Evolutionary conservation across 1,284 basidiomycete species (phyloP).

Genomic region (Sporisorium graminicola): DNA sequence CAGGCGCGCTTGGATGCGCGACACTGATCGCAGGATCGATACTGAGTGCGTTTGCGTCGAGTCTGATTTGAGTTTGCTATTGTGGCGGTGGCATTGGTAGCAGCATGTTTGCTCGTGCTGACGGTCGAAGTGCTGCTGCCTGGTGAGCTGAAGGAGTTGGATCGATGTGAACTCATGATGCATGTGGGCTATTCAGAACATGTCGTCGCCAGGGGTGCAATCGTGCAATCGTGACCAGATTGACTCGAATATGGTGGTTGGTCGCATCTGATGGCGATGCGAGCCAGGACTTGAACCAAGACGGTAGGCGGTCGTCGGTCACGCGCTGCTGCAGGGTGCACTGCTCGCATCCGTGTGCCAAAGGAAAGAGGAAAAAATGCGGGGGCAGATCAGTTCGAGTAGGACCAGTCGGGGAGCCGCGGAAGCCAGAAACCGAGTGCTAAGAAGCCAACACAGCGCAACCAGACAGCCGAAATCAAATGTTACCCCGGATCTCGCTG

Average conservation of each 20-base stretch:
- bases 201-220: too few species aligned
- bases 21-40: slow-evolving; percentile 14
- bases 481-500: too few species aligned
- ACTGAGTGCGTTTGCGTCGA: slow-evolving; percentile 17
- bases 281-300: too few species aligned
- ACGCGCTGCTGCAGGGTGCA: too few species aligned
- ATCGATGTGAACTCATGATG: background rate
- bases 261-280: too few species aligned
- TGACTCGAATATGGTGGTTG: too few species aligned
- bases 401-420: background rate
- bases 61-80: background rate
- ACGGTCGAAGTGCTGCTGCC: background rate
- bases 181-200: too few species aligned
- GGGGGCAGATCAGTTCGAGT: background rate
- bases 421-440: background rate
- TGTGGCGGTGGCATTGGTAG: background rate
- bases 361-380: background rate
- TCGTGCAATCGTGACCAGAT: too few species aligned
- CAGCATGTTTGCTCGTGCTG: too few species aligned
- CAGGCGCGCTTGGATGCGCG: slow-evolving; percentile 12
- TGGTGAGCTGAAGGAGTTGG: background rate
- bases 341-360: too few species aligned
- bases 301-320: too few species aligned
- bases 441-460: background rate
- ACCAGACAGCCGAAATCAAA: background rate